Evolutionary conservation across 768 basidiomycete genomes (phyloP), one percentile per base, ranked within the genome.

Genomic region (Rhizopogon salebrosus): DNA sequence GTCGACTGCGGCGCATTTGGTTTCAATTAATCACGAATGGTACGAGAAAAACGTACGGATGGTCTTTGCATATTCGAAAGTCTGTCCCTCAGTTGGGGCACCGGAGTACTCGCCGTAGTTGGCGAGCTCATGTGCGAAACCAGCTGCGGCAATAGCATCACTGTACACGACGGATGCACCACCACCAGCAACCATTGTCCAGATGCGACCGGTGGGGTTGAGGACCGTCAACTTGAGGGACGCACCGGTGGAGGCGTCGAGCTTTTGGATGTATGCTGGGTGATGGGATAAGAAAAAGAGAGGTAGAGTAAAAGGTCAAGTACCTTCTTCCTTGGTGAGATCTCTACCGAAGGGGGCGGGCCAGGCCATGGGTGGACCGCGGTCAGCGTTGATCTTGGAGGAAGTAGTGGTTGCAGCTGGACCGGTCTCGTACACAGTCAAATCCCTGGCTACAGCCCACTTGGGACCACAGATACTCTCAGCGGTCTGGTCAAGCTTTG

Each of bases 161-260:
- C 76, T 78, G 64, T 84, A 85, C 38, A 84, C 81, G 57, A 84
- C 82, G 6, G 79, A 82, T 20, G 83, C 82, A 77, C 92, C 92
- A 66, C 97, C 97, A 75, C 95, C 97, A 51, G 97, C 95, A 52
- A 99, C 97, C 95, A 98, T 98, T 61, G 97, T 98, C 97, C 97
- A 99, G 59, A 99, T 84, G 56, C 95, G 89, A 55, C 95, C 97
- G 67, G 91, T 87, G 50, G 89, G 72, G 71, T 98, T 98, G 62
- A 99, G 77, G 49, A 99, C 95, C 38, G 97, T 99, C 41, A 99
- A 82, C 70, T 99, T 99, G 68, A 99, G 86, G 8, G 94, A 97
- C 62, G 97, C 94, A 75, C 97, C 95, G 39, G 97, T 99, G 20
- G 92, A 94, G 20, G 80, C 92, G 58, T 98, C 97, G 59, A 99